These are phyloP conservation scores for Ramaria sp. DNA, from an alignment of 768 basidiomycete species.

Conservation along the genomic window DNA sequence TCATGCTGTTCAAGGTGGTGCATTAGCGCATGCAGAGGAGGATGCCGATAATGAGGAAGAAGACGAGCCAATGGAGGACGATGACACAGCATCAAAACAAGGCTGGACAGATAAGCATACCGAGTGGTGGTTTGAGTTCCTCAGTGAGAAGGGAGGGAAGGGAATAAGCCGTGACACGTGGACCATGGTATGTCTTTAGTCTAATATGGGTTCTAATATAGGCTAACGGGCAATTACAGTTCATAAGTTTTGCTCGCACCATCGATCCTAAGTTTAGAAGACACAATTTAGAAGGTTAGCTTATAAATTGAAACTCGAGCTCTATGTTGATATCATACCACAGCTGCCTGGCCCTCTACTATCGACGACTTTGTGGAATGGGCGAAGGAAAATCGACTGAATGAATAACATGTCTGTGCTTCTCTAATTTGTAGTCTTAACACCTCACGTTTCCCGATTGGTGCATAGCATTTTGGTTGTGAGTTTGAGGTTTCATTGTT, in stretches of 20 bases:
- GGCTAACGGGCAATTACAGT: conserved; percentile 33
- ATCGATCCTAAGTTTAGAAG: conserved; percentile 63
- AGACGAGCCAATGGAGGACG: conserved; percentile 23
- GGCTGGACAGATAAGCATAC: conserved; percentile 58
- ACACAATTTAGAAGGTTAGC: conserved; percentile 66
- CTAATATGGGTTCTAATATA: background rate
- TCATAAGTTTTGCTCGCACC: conserved; percentile 66
- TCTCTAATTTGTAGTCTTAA: background rate
- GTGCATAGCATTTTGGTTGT: background rate
- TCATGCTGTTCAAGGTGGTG: conserved; percentile 57
- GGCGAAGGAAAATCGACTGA: conserved; percentile 28
- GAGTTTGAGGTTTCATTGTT: background rate
- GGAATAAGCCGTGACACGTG: conserved; percentile 86
- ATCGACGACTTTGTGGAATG: conserved; percentile 78
- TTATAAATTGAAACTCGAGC: background rate
- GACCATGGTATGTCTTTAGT: conserved; percentile 53
- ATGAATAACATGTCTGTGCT: background rate
- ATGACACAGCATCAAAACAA: conserved; percentile 17
- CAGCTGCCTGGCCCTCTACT: conserved; percentile 80
- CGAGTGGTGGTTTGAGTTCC: conserved; percentile 71
- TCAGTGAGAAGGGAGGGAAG: conserved; percentile 51
- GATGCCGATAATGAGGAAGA: conserved; percentile 35
- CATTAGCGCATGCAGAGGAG: conserved; percentile 35
- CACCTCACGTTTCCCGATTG: background rate
- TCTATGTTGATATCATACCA: background rate